phyloP scores from a whole-genome alignment of 176 grass and related monocot species.

The Phyllostachys edulis region DNA sequence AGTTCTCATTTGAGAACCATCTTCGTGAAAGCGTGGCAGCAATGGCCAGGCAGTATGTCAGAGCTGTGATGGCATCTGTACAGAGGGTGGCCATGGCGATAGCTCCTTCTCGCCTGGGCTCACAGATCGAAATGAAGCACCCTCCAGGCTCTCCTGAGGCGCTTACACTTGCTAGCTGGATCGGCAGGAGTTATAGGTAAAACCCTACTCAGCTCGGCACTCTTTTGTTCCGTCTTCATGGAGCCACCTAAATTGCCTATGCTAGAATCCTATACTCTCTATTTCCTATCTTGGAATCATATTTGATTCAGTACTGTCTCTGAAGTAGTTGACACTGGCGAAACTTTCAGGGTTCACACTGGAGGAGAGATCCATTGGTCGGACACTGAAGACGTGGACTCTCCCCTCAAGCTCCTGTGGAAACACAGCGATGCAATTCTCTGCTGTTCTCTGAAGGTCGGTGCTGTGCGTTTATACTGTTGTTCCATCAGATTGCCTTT shows the following conservation, averaged over 20 bases:
- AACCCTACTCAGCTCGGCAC: not conserved
- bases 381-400: conserved; percentile 40
- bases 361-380: conserved; percentile 57
- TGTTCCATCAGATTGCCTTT: not conserved
- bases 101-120: conserved; percentile 54
- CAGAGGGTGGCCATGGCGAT: conserved; percentile 95
- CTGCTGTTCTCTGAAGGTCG: conserved; percentile 87
- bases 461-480: not conserved
- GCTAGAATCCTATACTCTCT: not conserved
- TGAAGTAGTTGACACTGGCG: not conserved
- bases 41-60: conserved; percentile 82
- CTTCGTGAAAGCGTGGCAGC: conserved; percentile 75
- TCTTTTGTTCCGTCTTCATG: not conserved
- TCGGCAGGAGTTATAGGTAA: conserved; percentile 77
- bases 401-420: conserved; percentile 71
- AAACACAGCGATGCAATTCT: conserved; percentile 78
- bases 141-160: conserved; percentile 78
- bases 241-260: not conserved
- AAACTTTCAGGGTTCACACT: conserved; percentile 64
- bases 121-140: conserved; percentile 56
- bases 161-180: conserved; percentile 68
- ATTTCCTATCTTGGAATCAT: no score
- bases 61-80: conserved; percentile 75
- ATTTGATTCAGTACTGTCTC: not conserved
- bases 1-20: conserved; percentile 86